Evolutionary conservation across 371 early-diverging fungal genomes (phyloP).

Genomic region (Phascolomyces articulosus): DNA sequence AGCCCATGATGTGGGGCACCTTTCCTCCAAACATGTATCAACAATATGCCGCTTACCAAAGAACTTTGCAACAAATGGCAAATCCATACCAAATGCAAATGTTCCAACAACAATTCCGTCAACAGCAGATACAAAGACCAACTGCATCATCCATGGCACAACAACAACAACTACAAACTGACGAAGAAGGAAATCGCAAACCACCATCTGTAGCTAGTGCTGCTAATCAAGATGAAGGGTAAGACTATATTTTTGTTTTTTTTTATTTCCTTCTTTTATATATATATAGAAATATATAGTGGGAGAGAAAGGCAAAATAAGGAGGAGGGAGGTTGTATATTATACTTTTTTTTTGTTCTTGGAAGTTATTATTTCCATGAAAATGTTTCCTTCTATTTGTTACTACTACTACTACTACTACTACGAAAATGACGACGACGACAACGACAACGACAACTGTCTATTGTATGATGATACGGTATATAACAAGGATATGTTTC

Average conservation of each 20-base stretch:
- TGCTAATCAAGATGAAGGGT: slow-evolving; percentile 60
- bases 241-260: slow-evolving; percentile 27
- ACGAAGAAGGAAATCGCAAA: slow-evolving; percentile 14
- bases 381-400: too few species aligned
- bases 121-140: slow-evolving; percentile 19
- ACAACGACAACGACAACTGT: too few species aligned
- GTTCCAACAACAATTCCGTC: slow-evolving; percentile 35
- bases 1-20: slow-evolving; percentile 27
- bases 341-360: background rate
- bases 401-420: too few species aligned
- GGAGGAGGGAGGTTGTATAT: background rate
- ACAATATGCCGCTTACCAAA: slow-evolving; percentile 35
- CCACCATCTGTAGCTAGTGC: slow-evolving; percentile 31
- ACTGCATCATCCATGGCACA: slow-evolving; percentile 18
- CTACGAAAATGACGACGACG: too few species aligned
- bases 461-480: too few species aligned
- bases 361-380: background rate
- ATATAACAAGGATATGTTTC: too few species aligned
- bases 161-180: slow-evolving; percentile 13
- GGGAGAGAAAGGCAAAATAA: background rate
- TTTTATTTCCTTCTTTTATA: background rate
- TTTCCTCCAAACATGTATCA: slow-evolving; percentile 27
- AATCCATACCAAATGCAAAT: slow-evolving; percentile 42
- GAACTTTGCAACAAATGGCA: slow-evolving; percentile 34
- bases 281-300: background rate